phyloP scores from a whole-genome alignment of 441 rosid genomes.

The Aleurites moluccanus region DNA sequence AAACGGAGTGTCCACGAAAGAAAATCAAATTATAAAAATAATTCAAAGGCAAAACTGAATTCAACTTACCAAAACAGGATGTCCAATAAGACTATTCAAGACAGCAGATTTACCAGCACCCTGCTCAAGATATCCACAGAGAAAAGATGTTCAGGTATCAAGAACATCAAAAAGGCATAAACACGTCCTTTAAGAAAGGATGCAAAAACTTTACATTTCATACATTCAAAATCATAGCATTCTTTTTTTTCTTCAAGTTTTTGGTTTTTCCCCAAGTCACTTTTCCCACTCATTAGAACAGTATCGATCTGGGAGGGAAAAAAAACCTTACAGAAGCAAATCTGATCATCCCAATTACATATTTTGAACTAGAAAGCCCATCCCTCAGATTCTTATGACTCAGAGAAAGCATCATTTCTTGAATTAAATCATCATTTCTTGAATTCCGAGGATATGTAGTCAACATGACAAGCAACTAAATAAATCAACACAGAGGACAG shows the following conservation, averaged over 20 bases:
- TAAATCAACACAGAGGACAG: background rate
- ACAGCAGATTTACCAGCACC: constrained; percentile 97
- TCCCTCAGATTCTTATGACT: background rate
- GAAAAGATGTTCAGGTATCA: background rate
- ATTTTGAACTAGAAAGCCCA: background rate
- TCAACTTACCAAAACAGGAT: constrained; percentile 80
- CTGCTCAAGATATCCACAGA: constrained; percentile 38
- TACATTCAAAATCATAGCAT: background rate
- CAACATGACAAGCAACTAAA: background rate
- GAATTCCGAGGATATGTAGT: background rate
- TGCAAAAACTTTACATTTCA: background rate
- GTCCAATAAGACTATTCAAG: constrained; percentile 88
- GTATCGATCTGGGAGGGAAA: background rate
- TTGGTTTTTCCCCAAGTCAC: background rate
- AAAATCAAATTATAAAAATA: constrained; percentile 19
- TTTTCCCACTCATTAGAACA: background rate
- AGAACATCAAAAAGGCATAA: background rate
- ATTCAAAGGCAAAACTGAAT: constrained; percentile 19
- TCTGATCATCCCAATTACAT: background rate
- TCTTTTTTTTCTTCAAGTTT: background rate
- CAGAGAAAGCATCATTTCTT: too few species aligned
- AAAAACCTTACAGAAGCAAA: background rate
- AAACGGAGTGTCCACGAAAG: background rate
- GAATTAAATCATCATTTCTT: background rate
- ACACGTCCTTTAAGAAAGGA: background rate